phyloP scores from a whole-genome alignment of 768 basidiomycete genomes.

The Phaeotremella fagi region DNA sequence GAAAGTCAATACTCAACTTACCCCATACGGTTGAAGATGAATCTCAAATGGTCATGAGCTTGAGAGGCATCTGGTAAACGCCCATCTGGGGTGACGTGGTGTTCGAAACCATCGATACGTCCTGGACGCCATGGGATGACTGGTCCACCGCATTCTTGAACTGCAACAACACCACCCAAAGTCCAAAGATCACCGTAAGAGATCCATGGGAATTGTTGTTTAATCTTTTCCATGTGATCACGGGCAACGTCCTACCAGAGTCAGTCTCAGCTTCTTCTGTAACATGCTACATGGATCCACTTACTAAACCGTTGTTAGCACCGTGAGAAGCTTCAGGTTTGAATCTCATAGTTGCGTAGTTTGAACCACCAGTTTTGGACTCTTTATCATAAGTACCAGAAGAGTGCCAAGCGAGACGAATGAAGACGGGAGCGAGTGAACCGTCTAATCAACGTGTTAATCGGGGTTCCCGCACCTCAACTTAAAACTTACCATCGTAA shows the following conservation, averaged over 20 bases:
- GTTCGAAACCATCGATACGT: constrained; percentile 75
- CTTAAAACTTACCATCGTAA: constrained; percentile 71
- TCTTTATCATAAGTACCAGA: constrained; percentile 77
- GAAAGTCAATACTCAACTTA: constrained; percentile 30
- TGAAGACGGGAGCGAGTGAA: constrained; percentile 64
- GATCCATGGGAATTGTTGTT: constrained; percentile 86
- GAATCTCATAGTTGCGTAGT: constrained; percentile 99
- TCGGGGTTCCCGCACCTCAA: constrained; percentile 4
- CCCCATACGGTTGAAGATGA: constrained; percentile 89
- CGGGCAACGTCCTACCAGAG: constrained; percentile 61
- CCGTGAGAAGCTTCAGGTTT: constrained; percentile 74
- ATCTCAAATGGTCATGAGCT: constrained; percentile 77
- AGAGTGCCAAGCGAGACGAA: constrained; percentile 92
- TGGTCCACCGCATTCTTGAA: constrained; percentile 88
- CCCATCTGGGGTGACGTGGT: constrained; percentile 53
- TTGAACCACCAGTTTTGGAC: constrained; percentile 58
- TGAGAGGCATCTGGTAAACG: constrained; percentile 64
- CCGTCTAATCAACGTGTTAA: constrained; percentile 26
- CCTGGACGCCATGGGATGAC: constrained; percentile 91
- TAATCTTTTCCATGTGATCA: constrained; percentile 74
- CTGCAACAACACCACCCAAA: constrained; percentile 81
- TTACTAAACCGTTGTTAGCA: constrained; percentile 48
- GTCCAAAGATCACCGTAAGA: constrained; percentile 97
- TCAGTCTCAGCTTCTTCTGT: neutral
- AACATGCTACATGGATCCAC: constrained; percentile 1